Evolutionary conservation across 2,329 filamentous ascomycete species (phyloP), one percentile per base, ranked within the genome.

Genomic region (Knufia fluminis): DNA sequence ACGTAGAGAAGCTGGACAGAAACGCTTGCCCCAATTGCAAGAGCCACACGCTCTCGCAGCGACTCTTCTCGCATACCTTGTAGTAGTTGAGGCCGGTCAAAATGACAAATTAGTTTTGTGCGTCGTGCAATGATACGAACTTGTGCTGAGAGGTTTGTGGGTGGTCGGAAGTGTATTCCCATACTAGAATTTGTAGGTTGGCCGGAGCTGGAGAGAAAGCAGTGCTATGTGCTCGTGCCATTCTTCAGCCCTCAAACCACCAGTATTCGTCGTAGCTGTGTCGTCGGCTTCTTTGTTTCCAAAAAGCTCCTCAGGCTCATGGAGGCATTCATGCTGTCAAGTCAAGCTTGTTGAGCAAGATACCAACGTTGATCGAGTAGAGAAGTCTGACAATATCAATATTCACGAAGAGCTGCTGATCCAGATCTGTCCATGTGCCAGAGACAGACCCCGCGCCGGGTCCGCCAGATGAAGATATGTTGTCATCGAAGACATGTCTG

Each of bases 341-440:
- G 22, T 45, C 26, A 44, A 49, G 3, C n/a, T 22, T 6, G 26
- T 31, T 4, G 46, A 41, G 22, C 17, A 28, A 10, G 35, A 40
- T 35, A 28, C 17, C 17, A 3, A 10, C 23, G 35, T 17, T n/a
- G 33, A 16, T 38, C 10, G 43, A 33, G 32, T 22, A 46, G 32
- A 46, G 28, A 17, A 28, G 22, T 32, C 31, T 43, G 38, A 26
- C 19, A 20, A 20, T 35, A 35, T 33, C 12, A 28, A 42, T 45
- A 45, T 44, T 2, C 40, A 40, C 40, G 42, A 50, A 46, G 48
- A 50, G 42, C 42, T 52, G 22, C 53, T 47, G 46, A 52, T 59
- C 55, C 56, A 55, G 57, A 59, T 57, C 52, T 58, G 57, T 49
- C 57, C 57, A 59, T 59, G 57, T 59, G 57, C 57, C 52, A 57